Conservation (phyloP, 495 filamentous ascomycete genomes). For the Sordaria brevicollis region DNA sequence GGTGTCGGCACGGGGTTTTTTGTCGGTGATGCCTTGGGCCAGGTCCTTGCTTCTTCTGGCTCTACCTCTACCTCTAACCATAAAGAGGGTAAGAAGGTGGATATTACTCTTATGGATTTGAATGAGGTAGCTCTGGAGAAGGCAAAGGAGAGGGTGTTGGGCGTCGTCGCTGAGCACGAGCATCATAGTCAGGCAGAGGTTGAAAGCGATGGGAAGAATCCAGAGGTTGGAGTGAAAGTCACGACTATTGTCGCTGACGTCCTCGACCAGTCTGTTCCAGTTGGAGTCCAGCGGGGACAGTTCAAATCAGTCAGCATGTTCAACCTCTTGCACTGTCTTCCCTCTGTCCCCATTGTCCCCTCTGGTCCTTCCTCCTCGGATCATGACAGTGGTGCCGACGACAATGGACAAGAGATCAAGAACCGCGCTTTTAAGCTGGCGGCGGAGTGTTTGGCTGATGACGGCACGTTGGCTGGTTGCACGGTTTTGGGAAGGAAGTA, state of each 20-base stretch:
- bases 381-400: too few species aligned
- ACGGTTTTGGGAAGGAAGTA: conserved; percentile 20
- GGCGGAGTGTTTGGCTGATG: conserved; percentile 14
- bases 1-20: conserved; percentile 32
- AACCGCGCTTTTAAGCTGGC: conserved; percentile 12
- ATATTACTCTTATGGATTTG: conserved; percentile 22
- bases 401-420: conserved; percentile 6
- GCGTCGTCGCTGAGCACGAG: too few species aligned
- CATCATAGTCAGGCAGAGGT: too few species aligned
- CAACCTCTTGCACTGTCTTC: conserved; percentile 31
- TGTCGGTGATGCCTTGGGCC: conserved; percentile 7
- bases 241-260: conserved; percentile 11
- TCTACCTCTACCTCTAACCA: too few species aligned
- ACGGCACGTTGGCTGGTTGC: conserved; percentile 24
- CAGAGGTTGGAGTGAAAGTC: background rate
- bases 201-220: background rate
- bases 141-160: conserved; percentile 7
- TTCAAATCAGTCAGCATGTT: conserved; percentile 31
- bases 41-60: background rate
- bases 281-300: conserved; percentile 2
- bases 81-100: too few species aligned
- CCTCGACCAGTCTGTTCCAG: conserved; percentile 5
- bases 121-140: conserved; percentile 13
- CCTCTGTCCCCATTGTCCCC: conserved; percentile 10
- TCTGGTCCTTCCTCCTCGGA: too few species aligned